phyloP scores from a whole-genome alignment of 345 rosid genomes.

The Bruguiera gymnorhiza region DNA sequence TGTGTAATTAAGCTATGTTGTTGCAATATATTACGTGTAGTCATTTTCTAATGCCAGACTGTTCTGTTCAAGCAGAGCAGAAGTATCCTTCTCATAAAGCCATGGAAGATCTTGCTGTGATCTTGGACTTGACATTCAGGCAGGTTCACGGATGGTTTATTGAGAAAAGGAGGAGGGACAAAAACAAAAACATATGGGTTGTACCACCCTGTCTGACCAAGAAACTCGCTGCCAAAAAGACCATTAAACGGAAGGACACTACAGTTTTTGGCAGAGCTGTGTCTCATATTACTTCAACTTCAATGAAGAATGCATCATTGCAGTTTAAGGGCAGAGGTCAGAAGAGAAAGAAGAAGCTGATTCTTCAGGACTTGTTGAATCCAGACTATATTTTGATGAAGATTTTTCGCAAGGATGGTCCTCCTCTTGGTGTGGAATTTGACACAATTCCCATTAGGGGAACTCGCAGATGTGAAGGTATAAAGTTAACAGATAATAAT shows the following conservation, averaged over 20 bases:
- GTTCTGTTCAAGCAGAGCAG: slow-evolving; percentile 45
- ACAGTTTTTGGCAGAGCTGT: slow-evolving; percentile 3
- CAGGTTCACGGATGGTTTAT: slow-evolving; percentile 77
- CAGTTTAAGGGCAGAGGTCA: slow-evolving; percentile 20
- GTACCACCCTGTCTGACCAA: slow-evolving; percentile 15
- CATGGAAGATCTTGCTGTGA: slow-evolving; percentile 50
- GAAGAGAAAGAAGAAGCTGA: slow-evolving; percentile 25
- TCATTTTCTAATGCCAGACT: slow-evolving; percentile 14
- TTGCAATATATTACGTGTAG: neutral
- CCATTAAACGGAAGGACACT: slow-evolving; percentile 17
- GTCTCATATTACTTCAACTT: slow-evolving; percentile 21
- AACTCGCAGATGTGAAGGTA: slow-evolving; percentile 29
- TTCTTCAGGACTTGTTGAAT: slow-evolving; percentile 49
- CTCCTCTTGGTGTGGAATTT: slow-evolving; percentile 74
- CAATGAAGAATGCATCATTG: slow-evolving; percentile 22
- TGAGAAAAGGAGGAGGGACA: slow-evolving; percentile 65
- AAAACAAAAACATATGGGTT: slow-evolving; percentile 22
- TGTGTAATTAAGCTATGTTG: neutral
- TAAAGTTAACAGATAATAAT: neutral
- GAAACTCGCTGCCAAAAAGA: slow-evolving; percentile 17
- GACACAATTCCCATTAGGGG: slow-evolving; percentile 51
- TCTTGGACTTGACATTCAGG: slow-evolving; percentile 57
- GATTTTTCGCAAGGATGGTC: slow-evolving; percentile 90
- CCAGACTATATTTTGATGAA: slow-evolving; percentile 60
- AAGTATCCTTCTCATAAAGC: slow-evolving; percentile 52